Evolutionary conservation across 768 basidiomycete species (phyloP), one percentile per base, ranked within the genome.

Genomic region (Hydnum rufescens): DNA sequence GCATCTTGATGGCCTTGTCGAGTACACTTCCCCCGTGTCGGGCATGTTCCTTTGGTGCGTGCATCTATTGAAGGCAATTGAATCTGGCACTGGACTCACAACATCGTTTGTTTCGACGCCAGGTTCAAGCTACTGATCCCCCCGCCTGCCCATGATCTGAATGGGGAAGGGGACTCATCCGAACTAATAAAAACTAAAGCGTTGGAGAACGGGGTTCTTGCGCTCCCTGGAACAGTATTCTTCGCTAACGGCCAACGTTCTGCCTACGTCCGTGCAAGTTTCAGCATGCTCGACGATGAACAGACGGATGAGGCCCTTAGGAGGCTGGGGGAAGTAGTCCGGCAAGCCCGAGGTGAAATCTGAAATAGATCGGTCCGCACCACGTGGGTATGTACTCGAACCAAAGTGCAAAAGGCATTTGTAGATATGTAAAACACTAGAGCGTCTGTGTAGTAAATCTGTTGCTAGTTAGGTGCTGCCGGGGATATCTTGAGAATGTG

Each of bases 21-120:
- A 80, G 63, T 82, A 80, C 80, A 67, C 62, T 51, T 64, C 69
- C 0, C 85, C 84, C 5, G 77, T 79, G 58, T 76, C 82, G 23
- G 83, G 85, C 57, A 84, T 92, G 84, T 92, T 93, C 70, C 78
- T 87, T 63, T 92, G 85, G 82, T 79, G 36, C 25, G 76, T 68
- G 52, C 59, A 22, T 56, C 51, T 48, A 54, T 32, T 19, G 16
- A 30, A 36, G 26, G 28, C 52, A 50, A 29, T 19, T 47, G 16
- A 16, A 44, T 36, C 32, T 39, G 8, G 8, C 19, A 8, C 8
- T 8, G 19, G 8, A 8, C 49, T 5, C 13, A 49, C 44, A 51
- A 25, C 32, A 42, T 57, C 47, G 42, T 32, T 23, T 13, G 39
- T 51, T 32, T 51, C 19, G 34, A 25, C 52, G 58, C 32, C 39